Base-by-base conservation (phyloP, 306 rosid species). In the Cucurbita maxima region DNA sequence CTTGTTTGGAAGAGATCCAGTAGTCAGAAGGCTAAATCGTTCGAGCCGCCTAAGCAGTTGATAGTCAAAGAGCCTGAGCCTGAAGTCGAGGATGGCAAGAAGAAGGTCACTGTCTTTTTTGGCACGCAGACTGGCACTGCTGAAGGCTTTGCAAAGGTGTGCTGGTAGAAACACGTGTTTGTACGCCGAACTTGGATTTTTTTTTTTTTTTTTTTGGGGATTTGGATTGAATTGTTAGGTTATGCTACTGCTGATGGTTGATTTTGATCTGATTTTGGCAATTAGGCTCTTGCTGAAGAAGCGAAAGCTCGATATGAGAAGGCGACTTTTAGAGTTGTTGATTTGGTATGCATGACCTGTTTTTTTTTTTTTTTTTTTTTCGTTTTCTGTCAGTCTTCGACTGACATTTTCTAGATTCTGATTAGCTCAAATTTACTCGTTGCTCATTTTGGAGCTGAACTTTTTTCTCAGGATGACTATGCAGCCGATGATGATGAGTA, bases 111-210 rank as follows among this genome's bases (percentile, higher is more conserved):
- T 30, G 73, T 95, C 86, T 91, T 95, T 83, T 95, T 88, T 50
- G 99, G 99, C 34, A 95, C 99, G 19, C 99, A 95, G 80, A 95
- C 99, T 64, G 99, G 99, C 3, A 91, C 99, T 7, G 99, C 99
- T 12, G 99, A 95, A 88, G 99, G 99, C 6, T 95, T 95, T 69
- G 89, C 99, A 9, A 95, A 89, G 96, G 98, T 88, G 50, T 13
- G 81, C 53, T 52, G 34, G 18, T 51, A n/a, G 54, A 37, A 40
- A 19, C 55, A 41, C 19, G 52, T 43, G 40, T 56, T 36, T 5
- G 5, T 43, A 11, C 64, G 6, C 16, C 7, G 18, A 6, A 14
- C 8, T n/a, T 64, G 11, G 16, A 61, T 0, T 47, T 51, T 50
- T 7, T 10, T 13, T 0, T 47, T 51, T 50, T 7, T 10, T 13